phyloP scores from a whole-genome alignment of 2,329 filamentous ascomycete species.

The Ophiostoma quercus region DNA sequence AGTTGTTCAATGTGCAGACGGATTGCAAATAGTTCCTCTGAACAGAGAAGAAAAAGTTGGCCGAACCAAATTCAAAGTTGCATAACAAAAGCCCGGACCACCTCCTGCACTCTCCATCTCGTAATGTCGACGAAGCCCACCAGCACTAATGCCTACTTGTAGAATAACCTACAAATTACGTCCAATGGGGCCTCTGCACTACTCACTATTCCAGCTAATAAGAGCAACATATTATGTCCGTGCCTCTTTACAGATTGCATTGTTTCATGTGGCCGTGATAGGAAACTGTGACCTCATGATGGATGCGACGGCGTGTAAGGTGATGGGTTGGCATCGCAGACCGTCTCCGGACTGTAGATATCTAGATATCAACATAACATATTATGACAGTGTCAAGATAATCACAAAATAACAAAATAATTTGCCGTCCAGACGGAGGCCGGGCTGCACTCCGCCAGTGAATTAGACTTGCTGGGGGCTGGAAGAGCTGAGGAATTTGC shows the following conservation, averaged over 20 bases:
- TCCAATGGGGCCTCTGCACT: neutral
- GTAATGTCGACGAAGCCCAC: neutral
- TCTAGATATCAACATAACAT: neutral
- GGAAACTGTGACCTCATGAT: slow-evolving; percentile 12
- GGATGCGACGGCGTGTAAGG: neutral
- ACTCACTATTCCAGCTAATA: neutral
- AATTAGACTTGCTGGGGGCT: too few species aligned
- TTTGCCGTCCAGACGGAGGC: neutral
- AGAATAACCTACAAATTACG: neutral
- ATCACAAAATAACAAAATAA: neutral
- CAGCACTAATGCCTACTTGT: neutral
- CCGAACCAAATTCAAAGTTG: slow-evolving; percentile 16
- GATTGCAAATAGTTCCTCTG: too few species aligned
- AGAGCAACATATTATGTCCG: neutral
- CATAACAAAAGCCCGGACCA: slow-evolving; percentile 16
- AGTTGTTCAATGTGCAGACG: too few species aligned
- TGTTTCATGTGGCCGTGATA: slow-evolving; percentile 13
- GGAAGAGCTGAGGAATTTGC: neutral
- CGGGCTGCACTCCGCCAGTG: neutral
- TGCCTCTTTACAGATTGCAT: slow-evolving; percentile 8
- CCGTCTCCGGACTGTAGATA: neutral
- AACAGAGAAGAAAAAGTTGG: neutral
- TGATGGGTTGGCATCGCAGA: neutral
- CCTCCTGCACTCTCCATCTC: slow-evolving; percentile 6
- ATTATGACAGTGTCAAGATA: neutral